Base-by-base conservation (phyloP, 2,329 filamentous ascomycete genomes). In the Pseudogymnoascus sp. region DNA sequence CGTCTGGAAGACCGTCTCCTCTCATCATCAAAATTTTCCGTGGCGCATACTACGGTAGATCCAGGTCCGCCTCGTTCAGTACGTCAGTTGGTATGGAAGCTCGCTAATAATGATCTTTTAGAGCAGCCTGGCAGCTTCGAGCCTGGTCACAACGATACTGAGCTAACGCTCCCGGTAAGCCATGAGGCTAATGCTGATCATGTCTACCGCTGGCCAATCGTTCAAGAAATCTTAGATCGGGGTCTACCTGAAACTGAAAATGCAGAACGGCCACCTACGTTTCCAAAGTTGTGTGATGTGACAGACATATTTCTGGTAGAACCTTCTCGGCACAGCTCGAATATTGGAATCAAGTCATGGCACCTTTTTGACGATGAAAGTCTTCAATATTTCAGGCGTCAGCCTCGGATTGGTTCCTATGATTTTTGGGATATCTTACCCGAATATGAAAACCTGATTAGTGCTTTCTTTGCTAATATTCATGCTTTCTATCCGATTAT, bases 1-100 rank as follows among this genome's bases (percentile, higher is more conserved):
- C 63, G 71, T 6, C 67, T 74, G 0, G 73, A 74, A 13, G 70
- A 74, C 28, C 66, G 73, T 0, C 36, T 73, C 0, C 41, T 73
- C 10, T 61, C 68, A 3, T 64, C 64, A 0, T 67, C 69, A 0
- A n/a, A 64, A 2, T 62, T 66, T 19, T 28, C 60, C 10, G 14
- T 34, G 25, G 16, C 61, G n/a, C 14, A 45, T 13, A 48, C 48
- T 14, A 6, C 36, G 2, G 36, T 11, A 19, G 31, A 54, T 14
- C 11, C 23, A 43, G 39, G 43, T 48, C 43, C 13, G 43, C 21
- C 43, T 25, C 21, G 13, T n/a, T 25, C 13, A 48, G 5, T 16
- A 48, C 43, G 21, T 48, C 13, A 25, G 43, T 48, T 48, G 21
- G 25, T 25, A 48, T 25, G 11, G 43, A 48, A 25, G 21, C 21